A percentile compares a stretch with the other conserved stretches of the same genome.
Conservation (phyloP, 208 protist genomes). For the Acanthamoeba healyi region DNA sequence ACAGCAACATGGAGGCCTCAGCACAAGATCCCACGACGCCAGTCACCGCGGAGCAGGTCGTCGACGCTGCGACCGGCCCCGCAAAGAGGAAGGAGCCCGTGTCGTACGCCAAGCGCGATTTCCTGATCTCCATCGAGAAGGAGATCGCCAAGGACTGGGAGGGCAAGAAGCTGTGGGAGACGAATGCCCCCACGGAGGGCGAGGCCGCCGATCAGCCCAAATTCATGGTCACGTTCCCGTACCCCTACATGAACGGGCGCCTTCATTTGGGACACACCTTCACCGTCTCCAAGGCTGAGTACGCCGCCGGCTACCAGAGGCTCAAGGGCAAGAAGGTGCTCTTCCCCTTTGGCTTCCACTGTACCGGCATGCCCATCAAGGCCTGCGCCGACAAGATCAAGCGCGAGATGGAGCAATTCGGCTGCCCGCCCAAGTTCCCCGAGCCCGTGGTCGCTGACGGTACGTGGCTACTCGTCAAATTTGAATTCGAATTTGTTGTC, state of each 20-base stretch:
- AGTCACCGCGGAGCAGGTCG: neutral
- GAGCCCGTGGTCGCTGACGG: conserved; percentile 77
- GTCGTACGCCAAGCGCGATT: conserved; percentile 88
- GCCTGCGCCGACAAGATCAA: conserved; percentile 98
- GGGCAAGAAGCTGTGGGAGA: conserved; percentile 90
- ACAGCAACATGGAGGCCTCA: neutral
- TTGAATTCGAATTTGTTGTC: too few relatives aligned
- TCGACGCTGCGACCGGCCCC: neutral
- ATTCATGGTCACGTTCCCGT: conserved; percentile 99
- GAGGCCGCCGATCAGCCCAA: conserved; percentile 90
- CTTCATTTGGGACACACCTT: conserved; percentile 99
- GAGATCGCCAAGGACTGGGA: conserved; percentile 90
- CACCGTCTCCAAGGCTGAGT: conserved; percentile 99
- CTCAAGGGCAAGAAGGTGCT: conserved; percentile 97
- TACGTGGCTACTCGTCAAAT: too few relatives aligned
- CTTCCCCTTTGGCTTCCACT: conserved; percentile 99
- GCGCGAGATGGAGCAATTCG: conserved; percentile 92
- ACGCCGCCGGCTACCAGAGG: conserved; percentile 97
- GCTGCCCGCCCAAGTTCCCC: conserved; percentile 93
- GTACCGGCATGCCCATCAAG: conserved; percentile 99
- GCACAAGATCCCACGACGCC: neutral
- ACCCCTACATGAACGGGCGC: conserved; percentile 99
- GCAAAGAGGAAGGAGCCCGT: neutral
- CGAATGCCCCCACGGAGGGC: conserved; percentile 85
- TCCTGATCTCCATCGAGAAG: conserved; percentile 90